phyloP scores from a whole-genome alignment of 352 stramenopile species.

The Aphanomyces astaci region DNA sequence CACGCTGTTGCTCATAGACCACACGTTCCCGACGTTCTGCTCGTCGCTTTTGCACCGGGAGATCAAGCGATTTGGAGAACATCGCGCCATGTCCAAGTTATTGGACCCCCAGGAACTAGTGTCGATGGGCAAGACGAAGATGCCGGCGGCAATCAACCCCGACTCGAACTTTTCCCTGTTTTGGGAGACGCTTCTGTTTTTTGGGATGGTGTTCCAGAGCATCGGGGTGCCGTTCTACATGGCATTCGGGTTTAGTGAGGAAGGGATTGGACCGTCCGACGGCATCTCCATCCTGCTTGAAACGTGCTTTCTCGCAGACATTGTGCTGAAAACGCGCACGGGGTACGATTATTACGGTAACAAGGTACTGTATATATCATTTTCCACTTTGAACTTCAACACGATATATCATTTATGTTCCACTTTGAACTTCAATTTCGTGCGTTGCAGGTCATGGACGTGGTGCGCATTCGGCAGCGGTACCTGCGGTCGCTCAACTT shows the following conservation, averaged over 20 bases:
- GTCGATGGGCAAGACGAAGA: neutral
- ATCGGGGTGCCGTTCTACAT: conserved; percentile 23
- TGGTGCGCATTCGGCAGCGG: conserved; percentile 30
- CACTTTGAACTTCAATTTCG: neutral
- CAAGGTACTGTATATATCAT: conserved; percentile 35
- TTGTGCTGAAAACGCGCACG: conserved; percentile 43
- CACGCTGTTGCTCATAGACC: neutral
- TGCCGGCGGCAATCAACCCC: conserved; percentile 9
- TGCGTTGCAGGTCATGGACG: conserved; percentile 41
- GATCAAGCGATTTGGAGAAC: neutral
- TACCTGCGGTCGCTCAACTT: conserved; percentile 38
- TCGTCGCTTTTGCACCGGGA: neutral
- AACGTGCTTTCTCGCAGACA: conserved; percentile 37
- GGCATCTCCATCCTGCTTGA: conserved; percentile 37
- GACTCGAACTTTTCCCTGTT: conserved; percentile 21
- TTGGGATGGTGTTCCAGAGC: conserved; percentile 20
- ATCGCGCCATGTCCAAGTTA: conserved; percentile 4
- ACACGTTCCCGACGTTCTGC: conserved; percentile 15
- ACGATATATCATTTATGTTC: neutral
- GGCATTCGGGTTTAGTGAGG: conserved; percentile 15
- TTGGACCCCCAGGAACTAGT: neutral
- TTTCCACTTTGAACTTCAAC: too few species aligned
- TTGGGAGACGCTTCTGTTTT: conserved; percentile 21
- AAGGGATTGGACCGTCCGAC: conserved; percentile 5
- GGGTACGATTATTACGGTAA: conserved; percentile 61